Conservation (phyloP, 2,329 filamentous ascomycete species). For the Macrophomina pseudophaseolina region DNA sequence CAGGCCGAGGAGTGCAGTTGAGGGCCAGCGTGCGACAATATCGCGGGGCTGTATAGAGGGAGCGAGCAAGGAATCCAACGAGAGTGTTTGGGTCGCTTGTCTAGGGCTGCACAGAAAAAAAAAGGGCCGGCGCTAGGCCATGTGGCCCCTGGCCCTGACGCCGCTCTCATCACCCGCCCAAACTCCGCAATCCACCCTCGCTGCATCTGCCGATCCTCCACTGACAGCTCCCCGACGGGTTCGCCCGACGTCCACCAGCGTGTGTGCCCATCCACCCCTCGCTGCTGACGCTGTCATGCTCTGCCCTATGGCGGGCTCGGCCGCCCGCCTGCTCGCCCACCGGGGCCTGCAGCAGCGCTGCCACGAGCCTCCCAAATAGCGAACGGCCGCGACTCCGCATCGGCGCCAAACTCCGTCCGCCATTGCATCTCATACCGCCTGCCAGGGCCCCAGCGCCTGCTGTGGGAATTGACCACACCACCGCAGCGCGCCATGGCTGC, state of each 20-base stretch:
- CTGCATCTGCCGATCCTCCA: not conserved
- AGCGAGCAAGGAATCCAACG: not conserved
- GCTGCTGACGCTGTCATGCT: not conserved
- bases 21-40: not conserved
- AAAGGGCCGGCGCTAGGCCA: not conserved
- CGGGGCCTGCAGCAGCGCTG: not conserved
- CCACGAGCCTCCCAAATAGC: not conserved
- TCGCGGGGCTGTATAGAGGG: not conserved
- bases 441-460: not conserved
- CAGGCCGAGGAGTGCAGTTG: not conserved
- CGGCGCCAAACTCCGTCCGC: not conserved
- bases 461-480: slow-evolving; percentile 1
- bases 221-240: not conserved
- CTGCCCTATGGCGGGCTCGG: not conserved
- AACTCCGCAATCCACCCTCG: not conserved
- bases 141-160: not conserved
- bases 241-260: no score
- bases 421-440: not conserved
- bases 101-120: not conserved
- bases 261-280: not conserved
- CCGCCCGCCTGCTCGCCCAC: not conserved
- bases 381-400: not conserved
- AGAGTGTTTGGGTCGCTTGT: no score
- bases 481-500: not conserved
- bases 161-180: not conserved